Evolutionary conservation across 2,329 filamentous ascomycete genomes (phyloP), one percentile per base, ranked within the genome.

Genomic region (Cladophialophora chaetospira): DNA sequence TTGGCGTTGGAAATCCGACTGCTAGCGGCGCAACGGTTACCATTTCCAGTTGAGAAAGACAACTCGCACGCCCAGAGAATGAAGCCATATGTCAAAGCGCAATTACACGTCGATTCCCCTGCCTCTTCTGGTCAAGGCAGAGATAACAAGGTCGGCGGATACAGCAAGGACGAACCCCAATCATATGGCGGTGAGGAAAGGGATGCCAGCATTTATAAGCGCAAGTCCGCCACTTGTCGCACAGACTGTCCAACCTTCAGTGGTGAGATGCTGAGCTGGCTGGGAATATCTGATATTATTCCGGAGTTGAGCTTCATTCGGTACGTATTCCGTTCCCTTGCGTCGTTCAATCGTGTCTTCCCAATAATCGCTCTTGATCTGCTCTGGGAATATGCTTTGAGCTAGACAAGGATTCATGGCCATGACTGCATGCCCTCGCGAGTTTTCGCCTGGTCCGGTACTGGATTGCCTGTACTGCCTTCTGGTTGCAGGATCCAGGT

Each of bases 61-160:
- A 11, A 8, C 10, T 58, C 53, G 2, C 42, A 64, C 19, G 55
- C 42, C 3, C 19, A 81, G 79, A 60, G 77, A 19, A 88, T 94
- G 60, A 83, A 85, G 35, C 90, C 90, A 1, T 83, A 88, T 57
- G 82, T 96, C 66, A 91, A 88, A 69, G 87, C 87, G 61, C 88
- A 94, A 69, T 73, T 97, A 53, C 90, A 95, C 70, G 84, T 92
- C 13, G 91, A 94, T 68, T 88, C 78, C 54, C 75, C 75, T n/a
- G 77, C 58, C 13, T 54, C 61, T 23, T 59, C 61, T 4, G 59
- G 60, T 28, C 55, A 79, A 51, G 78, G 82, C 61, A 73, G 58
- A 25, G 36, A 76, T 79, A 75, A 78, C 55, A 82, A 84, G 63
- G 80, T 81, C 58, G 76, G 77, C 46, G 80, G 67, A 28, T 25